Evolutionary conservation across 169 alveolate genomes (phyloP).

Genomic region (Condylostoma magnum): DNA sequence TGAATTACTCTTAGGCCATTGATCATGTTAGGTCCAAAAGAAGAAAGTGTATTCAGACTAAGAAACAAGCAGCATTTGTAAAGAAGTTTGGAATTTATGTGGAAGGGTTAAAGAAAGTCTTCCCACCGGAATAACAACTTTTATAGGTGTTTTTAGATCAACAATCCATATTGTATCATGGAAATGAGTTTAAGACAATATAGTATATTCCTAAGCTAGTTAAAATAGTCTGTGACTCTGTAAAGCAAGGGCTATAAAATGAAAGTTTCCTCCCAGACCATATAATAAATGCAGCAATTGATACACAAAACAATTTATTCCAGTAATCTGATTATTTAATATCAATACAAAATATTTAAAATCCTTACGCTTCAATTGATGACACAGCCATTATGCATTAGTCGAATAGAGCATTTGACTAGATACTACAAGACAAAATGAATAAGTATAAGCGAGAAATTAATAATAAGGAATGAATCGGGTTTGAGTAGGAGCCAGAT

Average conservation of each 20-base stretch:
- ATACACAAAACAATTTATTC: no score
- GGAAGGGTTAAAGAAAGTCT: background rate
- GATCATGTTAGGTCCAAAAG: slow-evolving; percentile 12
- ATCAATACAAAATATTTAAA: no score
- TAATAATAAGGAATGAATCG: no score
- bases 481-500: no score
- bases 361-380: no score
- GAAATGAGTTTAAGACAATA: background rate
- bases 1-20: background rate
- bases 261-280: background rate
- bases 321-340: no score
- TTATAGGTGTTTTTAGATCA: background rate
- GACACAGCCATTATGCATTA: no score
- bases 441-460: no score
- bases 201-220: background rate
- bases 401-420: no score
- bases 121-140: background rate
- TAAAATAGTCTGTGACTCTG: background rate
- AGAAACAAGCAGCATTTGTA: slow-evolving; percentile 8
- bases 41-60: slow-evolving; percentile 2
- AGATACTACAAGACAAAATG: no score
- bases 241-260: background rate
- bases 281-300: no score
- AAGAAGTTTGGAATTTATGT: background rate
- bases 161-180: slow-evolving; percentile 10